phyloP scores from a whole-genome alignment of 495 filamentous ascomycete species.

The Talaromyces stipitatus region DNA sequence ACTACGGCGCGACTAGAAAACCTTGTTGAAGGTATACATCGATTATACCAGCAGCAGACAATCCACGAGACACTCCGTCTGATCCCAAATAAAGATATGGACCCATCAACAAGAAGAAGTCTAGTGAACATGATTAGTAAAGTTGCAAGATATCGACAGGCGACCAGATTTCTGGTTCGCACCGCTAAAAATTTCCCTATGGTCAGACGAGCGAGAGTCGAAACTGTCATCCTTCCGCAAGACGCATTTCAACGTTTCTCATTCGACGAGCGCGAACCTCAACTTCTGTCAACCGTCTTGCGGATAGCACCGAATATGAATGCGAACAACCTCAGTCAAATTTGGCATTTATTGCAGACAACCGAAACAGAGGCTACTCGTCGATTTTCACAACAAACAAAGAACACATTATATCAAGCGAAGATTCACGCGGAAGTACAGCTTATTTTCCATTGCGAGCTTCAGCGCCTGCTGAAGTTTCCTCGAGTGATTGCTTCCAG shows the following conservation, averaged over 20 bases:
- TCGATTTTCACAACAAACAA: slow-evolving; percentile 11
- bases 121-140: slow-evolving; percentile 6
- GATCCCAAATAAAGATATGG: slow-evolving; percentile 1
- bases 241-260: neutral
- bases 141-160: slow-evolving; percentile 7
- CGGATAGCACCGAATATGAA: slow-evolving; percentile 12
- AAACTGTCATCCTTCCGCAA: slow-evolving; percentile 4
- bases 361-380: slow-evolving; percentile 10
- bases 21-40: slow-evolving; percentile 8
- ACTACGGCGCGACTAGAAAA: neutral
- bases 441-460: slow-evolving; percentile 29
- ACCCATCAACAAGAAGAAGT: neutral
- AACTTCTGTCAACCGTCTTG: slow-evolving; percentile 11
- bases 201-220: slow-evolving; percentile 1
- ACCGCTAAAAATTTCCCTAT: slow-evolving; percentile 2
- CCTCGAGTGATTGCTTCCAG: slow-evolving; percentile 25
- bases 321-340: slow-evolving; percentile 9
- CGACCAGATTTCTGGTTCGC: slow-evolving; percentile 3
- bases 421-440: slow-evolving; percentile 35
- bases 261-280: neutral
- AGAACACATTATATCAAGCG: slow-evolving; percentile 11
- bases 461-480: slow-evolving; percentile 13
- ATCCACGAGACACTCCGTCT: neutral
- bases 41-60: slow-evolving; percentile 2
- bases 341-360: slow-evolving; percentile 11